Percentiles rank a stretch among this genome's conserved stretches.
Conservation (phyloP, 345 rosid genomes). For the Populus euphratica region DNA sequence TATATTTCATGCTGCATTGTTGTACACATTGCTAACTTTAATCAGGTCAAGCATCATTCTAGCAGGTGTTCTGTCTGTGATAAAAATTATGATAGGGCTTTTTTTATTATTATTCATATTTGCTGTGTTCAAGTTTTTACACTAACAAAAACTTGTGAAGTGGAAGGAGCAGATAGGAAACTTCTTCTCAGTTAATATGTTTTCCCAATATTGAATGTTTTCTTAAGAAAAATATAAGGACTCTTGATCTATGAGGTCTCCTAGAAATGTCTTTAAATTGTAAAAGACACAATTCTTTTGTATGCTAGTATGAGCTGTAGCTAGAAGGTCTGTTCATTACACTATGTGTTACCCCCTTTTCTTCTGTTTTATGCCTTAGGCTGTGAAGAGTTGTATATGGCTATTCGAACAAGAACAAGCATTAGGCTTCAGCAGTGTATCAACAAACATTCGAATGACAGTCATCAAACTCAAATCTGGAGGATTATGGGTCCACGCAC, state of each 20-base stretch:
- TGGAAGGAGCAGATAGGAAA: neutral
- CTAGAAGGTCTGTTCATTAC: neutral
- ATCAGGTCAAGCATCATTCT: neutral
- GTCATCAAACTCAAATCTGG: conserved; percentile 93
- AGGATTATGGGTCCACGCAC: conserved; percentile 98
- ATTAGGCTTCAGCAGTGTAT: conserved; percentile 94
- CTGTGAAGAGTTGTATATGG: conserved; percentile 85
- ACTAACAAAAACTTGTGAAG: neutral
- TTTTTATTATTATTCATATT: no score
- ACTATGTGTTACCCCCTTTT: neutral
- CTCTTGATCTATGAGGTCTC: neutral
- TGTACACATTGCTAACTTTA: neutral
- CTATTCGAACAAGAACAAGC: conserved; percentile 98
- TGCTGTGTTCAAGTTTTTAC: no score
- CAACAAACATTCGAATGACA: conserved; percentile 92
- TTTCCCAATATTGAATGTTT: neutral
- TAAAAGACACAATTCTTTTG: neutral
- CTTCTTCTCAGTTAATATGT: neutral
- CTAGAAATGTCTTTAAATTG: neutral
- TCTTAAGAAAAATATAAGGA: no score
- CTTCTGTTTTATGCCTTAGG: conserved; percentile 37
- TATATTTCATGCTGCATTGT: neutral
- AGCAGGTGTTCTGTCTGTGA: neutral
- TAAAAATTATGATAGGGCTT: neutral
- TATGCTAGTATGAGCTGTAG: neutral